Evolutionary conservation across 208 protist genomes (phyloP).

Genomic region (Porcisia hertigi): DNA sequence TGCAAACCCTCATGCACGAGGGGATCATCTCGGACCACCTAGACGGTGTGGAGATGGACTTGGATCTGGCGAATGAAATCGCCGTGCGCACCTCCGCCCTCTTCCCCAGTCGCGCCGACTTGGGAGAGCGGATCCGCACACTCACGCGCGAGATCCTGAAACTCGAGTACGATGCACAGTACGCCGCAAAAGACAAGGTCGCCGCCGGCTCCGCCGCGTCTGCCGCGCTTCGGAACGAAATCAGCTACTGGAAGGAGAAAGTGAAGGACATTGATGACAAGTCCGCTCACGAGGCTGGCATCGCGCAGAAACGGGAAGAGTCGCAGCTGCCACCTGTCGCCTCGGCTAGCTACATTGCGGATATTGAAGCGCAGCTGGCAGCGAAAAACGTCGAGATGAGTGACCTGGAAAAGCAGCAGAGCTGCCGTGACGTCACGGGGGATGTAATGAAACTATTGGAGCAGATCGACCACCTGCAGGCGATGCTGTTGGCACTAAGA

Average conservation of each 20-base stretch:
- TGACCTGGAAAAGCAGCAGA: slow-evolving; percentile 67
- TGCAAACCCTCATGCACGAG: slow-evolving; percentile 64
- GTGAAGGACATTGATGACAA: slow-evolving; percentile 66
- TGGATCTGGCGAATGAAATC: slow-evolving; percentile 83
- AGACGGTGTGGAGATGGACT: slow-evolving; percentile 71
- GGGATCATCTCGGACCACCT: slow-evolving; percentile 56
- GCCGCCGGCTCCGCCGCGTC: slow-evolving; percentile 59
- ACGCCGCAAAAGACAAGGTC: slow-evolving; percentile 81
- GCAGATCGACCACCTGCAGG: slow-evolving; percentile 67
- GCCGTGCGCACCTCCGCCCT: slow-evolving; percentile 67
- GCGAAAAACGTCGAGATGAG: slow-evolving; percentile 52
- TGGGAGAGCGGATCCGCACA: slow-evolving; percentile 54
- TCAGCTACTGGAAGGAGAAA: slow-evolving; percentile 66
- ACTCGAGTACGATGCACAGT: slow-evolving; percentile 86
- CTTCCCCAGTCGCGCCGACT: slow-evolving; percentile 68
- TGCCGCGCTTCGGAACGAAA: slow-evolving; percentile 66
- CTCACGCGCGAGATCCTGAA: slow-evolving; percentile 76
- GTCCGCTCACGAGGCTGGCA: slow-evolving; percentile 79
- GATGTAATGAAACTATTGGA: slow-evolving; percentile 78
- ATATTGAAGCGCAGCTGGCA: slow-evolving; percentile 60
- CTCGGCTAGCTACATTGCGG: slow-evolving; percentile 46
- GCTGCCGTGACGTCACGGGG: slow-evolving; percentile 68
- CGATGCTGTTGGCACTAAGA: slow-evolving; percentile 49
- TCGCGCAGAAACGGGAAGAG: slow-evolving; percentile 49
- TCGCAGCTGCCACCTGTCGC: slow-evolving; percentile 14